Percentiles rank a stretch among this genome's conserved stretches.
Evolutionary conservation across 2,329 filamentous ascomycete species (phyloP).

Genomic region (Myriosclerotinia curreyana): DNA sequence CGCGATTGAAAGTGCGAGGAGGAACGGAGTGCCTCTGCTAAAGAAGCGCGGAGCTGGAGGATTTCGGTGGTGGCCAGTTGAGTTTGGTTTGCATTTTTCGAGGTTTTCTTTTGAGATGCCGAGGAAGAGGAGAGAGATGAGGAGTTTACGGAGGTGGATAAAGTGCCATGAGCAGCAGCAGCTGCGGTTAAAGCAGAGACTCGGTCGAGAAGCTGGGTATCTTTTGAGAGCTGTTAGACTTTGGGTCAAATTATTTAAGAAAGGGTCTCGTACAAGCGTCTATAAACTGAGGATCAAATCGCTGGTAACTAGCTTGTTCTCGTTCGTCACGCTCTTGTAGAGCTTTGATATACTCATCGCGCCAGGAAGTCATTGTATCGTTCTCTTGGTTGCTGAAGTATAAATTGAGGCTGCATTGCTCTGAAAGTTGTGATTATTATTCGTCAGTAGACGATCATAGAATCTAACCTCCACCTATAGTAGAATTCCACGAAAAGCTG

Average conservation of each 20-base stretch:
- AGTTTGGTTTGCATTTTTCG: conserved; percentile 35
- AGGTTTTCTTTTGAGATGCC: conserved; percentile 38
- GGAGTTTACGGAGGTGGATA: conserved; percentile 27
- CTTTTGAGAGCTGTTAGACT: conserved; percentile 42
- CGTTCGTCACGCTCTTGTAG: conserved; percentile 69
- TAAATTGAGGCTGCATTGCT: conserved; percentile 21
- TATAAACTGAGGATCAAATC: conserved; percentile 64
- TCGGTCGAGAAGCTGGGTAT: conserved; percentile 64
- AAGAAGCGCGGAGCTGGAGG: conserved; percentile 61
- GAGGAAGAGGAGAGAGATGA: conserved; percentile 35
- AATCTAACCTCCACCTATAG: not conserved
- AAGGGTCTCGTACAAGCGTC: conserved; percentile 65
- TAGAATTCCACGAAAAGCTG: not conserved
- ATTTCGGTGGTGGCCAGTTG: conserved; percentile 35
- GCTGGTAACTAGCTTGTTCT: conserved; percentile 59
- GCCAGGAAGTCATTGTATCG: conserved; percentile 52
- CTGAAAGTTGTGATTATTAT: not conserved
- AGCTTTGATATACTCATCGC: conserved; percentile 74
- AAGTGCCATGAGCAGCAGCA: conserved; percentile 43
- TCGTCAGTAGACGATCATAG: not conserved
- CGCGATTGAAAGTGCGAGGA: conserved; percentile 65
- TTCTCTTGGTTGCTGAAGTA: conserved; percentile 21
- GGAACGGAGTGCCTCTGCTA: conserved; percentile 73
- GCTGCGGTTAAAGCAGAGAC: conserved; percentile 61
- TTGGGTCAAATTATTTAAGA: conserved; percentile 1